phyloP scores from a whole-genome alignment of 2,329 filamentous ascomycete species.

The Xylariaceae sp. region DNA sequence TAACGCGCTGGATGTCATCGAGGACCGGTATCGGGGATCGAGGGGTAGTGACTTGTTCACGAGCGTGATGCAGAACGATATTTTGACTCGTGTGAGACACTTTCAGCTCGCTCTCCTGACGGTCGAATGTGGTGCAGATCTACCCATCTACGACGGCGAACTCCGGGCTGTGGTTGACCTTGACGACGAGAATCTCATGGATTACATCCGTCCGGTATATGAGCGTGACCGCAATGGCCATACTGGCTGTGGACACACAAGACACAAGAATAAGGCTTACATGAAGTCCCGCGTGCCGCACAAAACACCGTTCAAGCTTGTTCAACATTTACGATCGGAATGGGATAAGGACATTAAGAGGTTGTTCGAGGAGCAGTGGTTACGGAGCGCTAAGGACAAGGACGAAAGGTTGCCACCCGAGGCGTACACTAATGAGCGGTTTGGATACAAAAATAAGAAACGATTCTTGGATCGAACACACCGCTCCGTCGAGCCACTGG shows the following conservation, averaged over 20 bases:
- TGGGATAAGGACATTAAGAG: constrained; percentile 9
- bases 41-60: constrained; percentile 6
- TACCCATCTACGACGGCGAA: constrained; percentile 9
- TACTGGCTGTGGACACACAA: too few species aligned
- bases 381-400: constrained; percentile 5
- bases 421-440: not conserved
- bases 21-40: constrained; percentile 6
- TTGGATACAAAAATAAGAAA: constrained; percentile 5
- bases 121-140: constrained; percentile 6
- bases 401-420: not conserved
- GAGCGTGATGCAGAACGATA: not conserved
- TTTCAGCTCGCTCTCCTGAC: constrained; percentile 12
- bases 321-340: constrained; percentile 7
- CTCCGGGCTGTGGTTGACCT: constrained; percentile 8
- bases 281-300: too few species aligned
- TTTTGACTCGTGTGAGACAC: constrained; percentile 5
- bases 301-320: not conserved
- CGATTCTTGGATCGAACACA: constrained; percentile 1
- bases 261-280: too few species aligned
- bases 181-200: constrained; percentile 1
- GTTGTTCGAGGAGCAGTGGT: constrained; percentile 14
- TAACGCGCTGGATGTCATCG: constrained; percentile 11
- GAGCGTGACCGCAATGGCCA: too few species aligned
- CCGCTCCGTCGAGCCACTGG: not conserved
- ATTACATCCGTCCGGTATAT: not conserved